Conservation (phyloP, 2,329 filamentous ascomycete genomes). For the Penicillium capsulatum region DNA sequence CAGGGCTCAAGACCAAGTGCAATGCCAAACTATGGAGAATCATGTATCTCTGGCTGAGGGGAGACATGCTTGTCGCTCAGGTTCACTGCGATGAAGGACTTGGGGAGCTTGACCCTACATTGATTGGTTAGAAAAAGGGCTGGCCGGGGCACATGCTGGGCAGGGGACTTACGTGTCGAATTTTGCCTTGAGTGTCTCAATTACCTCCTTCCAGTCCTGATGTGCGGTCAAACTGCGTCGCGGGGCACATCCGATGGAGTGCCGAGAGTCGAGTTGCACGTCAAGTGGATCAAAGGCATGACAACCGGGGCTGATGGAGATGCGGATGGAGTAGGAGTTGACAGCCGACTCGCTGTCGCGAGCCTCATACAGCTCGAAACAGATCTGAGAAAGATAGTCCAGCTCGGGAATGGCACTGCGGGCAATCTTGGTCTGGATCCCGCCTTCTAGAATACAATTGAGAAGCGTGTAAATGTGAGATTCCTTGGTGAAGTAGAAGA, state of each 20-base stretch:
- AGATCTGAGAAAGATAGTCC: conserved; percentile 95
- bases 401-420: conserved; percentile 93
- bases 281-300: conserved; percentile 95
- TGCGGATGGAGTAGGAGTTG: conserved; percentile 93
- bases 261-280: conserved; percentile 91
- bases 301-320: conserved; percentile 91
- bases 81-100: conserved; percentile 50
- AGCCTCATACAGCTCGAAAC: conserved; percentile 95
- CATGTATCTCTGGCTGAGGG: conserved; percentile 4
- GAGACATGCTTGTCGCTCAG: conserved; percentile 47
- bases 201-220: conserved; percentile 93
- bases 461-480: conserved; percentile 97
- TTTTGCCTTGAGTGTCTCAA: conserved; percentile 88
- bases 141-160: background rate
- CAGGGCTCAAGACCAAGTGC: too few relatives aligned
- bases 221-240: conserved; percentile 84
- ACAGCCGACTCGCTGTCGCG: conserved; percentile 72
- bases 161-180: conserved; percentile 74
- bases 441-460: conserved; percentile 96
- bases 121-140: conserved; percentile 9
- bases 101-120: conserved; percentile 48
- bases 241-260: conserved; percentile 93
- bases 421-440: conserved; percentile 93
- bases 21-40: background rate
- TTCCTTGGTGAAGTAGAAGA: conserved; percentile 99